These are phyloP conservation scores for Protomyces macrosporus DNA, from an alignment of 1,139 yeast species.

Conservation along the genomic window DNA sequence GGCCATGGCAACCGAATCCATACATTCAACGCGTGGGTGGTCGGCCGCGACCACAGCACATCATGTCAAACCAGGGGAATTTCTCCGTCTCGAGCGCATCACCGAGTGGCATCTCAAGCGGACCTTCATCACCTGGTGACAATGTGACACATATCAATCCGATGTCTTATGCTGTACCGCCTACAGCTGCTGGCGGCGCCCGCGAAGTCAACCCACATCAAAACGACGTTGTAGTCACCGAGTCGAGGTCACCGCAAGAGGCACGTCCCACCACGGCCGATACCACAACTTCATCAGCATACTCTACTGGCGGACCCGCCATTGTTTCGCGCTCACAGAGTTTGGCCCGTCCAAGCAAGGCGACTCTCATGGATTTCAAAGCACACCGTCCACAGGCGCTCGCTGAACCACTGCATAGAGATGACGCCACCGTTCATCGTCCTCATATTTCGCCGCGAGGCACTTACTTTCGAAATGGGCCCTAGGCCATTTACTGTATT, in stretches of 20 bases:
- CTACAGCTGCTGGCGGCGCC: no score
- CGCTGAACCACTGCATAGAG: neutral
- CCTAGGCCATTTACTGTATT: no score
- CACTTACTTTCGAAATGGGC: neutral
- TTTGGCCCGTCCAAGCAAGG: neutral
- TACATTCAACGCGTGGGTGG: neutral
- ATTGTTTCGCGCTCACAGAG: neutral
- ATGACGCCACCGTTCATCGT: neutral
- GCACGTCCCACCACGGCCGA: no score
- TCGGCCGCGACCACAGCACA: neutral
- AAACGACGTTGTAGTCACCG: no score
- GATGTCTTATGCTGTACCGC: no score
- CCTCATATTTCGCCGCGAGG: neutral
- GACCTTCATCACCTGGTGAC: no score
- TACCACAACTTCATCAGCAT: no score
- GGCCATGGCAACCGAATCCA: neutral
- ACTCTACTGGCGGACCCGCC: neutral
- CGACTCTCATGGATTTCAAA: neutral
- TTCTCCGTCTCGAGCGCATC: neutral
- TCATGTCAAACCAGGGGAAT: neutral
- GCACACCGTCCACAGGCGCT: neutral
- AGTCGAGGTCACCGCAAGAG: no score
- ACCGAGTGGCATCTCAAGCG: no score
- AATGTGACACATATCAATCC: no score
- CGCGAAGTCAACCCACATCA: no score